phyloP scores from a whole-genome alignment of 306 rosid species.

The Abrus pulchellus region DNA sequence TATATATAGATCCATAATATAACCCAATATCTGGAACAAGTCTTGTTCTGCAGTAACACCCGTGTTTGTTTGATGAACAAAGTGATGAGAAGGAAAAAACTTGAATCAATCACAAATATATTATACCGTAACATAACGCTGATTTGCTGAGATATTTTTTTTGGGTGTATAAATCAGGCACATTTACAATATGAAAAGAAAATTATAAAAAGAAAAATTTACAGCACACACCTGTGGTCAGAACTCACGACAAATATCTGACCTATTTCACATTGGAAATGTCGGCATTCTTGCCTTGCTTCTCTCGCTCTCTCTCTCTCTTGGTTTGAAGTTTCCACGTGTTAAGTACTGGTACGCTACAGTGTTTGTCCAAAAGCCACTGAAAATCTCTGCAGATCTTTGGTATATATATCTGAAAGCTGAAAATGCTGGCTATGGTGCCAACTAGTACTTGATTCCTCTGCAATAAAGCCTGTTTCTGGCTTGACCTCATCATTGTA shows the following conservation, averaged over 20 bases:
- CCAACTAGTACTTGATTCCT: conserved; percentile 52
- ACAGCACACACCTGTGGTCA: conserved; percentile 70
- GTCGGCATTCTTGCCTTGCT: conserved; percentile 43
- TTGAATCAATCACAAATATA: conserved; percentile 55
- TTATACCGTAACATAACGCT: conserved; percentile 46
- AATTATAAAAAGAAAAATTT: conserved; percentile 29
- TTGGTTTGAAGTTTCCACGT: conserved; percentile 40
- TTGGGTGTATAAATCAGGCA: conserved; percentile 47
- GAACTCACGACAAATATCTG: conserved; percentile 57
- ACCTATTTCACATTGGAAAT: conserved; percentile 49
- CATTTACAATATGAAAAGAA: conserved; percentile 64
- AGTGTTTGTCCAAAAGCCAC: conserved; percentile 84
- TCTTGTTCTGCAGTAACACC: conserved; percentile 52
- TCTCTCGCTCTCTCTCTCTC: not conserved
- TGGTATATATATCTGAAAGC: conserved; percentile 63
- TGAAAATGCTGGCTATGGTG: conserved; percentile 58
- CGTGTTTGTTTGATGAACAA: conserved; percentile 47
- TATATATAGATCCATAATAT: not conserved
- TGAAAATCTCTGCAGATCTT: conserved; percentile 85
- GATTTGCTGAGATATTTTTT: conserved; percentile 37
- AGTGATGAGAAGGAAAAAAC: conserved; percentile 23
- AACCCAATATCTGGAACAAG: conserved; percentile 38
- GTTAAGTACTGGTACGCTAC: conserved; percentile 48
- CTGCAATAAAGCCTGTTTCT: conserved; percentile 57
- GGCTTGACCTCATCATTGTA: conserved; percentile 64